These are phyloP conservation scores for Darksidea phi DNA, from an alignment of 495 filamentous ascomycete genomes.

Conservation along the genomic window DNA sequence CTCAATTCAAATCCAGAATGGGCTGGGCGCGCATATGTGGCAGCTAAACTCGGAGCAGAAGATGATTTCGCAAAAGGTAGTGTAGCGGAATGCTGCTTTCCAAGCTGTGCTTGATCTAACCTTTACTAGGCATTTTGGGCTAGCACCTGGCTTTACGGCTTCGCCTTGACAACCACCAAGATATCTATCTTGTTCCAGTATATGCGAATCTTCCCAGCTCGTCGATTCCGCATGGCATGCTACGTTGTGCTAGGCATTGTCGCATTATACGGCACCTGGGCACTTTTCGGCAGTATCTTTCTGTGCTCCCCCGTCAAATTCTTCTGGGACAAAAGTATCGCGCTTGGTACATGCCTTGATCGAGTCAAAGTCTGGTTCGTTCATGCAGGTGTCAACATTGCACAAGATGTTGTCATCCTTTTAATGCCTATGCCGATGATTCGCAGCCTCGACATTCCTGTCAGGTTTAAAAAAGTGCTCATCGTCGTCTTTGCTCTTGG, in stretches of 20 bases:
- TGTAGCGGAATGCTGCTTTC: no score
- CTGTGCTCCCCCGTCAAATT: constrained; percentile 38
- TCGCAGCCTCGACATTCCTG: constrained; percentile 33
- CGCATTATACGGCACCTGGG: constrained; percentile 30
- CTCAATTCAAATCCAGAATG: constrained; percentile 14
- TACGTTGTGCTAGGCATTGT: constrained; percentile 33
- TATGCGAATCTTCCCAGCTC: constrained; percentile 26
- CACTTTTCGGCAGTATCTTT: constrained; percentile 40
- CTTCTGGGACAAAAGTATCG: constrained; percentile 44
- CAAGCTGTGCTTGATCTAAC: neutral
- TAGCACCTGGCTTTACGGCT: constrained; percentile 19
- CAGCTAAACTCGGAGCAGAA: neutral
- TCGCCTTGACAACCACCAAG: constrained; percentile 28
- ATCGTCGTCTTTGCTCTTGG: constrained; percentile 40
- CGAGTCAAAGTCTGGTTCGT: constrained; percentile 49
- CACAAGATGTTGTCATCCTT: constrained; percentile 52
- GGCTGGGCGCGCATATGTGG: constrained; percentile 16
- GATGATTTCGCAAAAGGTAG: constrained; percentile 22
- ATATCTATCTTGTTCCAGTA: constrained; percentile 31
- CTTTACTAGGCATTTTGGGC: constrained; percentile 26
- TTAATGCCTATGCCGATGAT: constrained; percentile 39
- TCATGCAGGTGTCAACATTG: constrained; percentile 53
- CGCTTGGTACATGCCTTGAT: constrained; percentile 47
- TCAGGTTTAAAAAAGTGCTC: constrained; percentile 34
- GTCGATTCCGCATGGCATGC: constrained; percentile 28